Conservation (phyloP, 169 alveolate species). For the Toxoplasma gondii region DNA sequence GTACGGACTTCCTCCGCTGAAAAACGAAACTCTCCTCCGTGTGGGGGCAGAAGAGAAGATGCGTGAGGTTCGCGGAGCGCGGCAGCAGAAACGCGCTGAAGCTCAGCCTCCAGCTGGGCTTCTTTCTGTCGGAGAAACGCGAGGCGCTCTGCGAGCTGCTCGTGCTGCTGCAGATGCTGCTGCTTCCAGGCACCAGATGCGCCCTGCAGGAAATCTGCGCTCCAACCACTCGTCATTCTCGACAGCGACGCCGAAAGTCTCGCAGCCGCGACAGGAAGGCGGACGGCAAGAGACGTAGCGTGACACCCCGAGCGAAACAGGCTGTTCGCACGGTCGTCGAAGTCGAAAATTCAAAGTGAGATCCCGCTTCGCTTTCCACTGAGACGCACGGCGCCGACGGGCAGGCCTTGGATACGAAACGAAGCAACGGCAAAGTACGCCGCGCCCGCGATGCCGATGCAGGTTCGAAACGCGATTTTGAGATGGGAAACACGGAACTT, state of each 20-base stretch:
- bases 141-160: background rate
- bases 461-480: too few relatives aligned
- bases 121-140: background rate
- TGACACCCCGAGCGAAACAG: background rate
- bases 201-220: background rate
- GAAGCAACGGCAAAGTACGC: too few relatives aligned
- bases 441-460: too few relatives aligned
- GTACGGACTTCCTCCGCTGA: background rate
- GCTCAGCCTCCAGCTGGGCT: constrained; percentile 8
- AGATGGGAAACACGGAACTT: too few relatives aligned
- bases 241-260: background rate
- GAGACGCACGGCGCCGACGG: too few relatives aligned
- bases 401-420: too few relatives aligned
- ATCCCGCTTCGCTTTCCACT: too few relatives aligned
- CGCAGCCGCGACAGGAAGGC: background rate
- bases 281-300: background rate
- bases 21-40: background rate
- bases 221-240: constrained; percentile 14
- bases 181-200: constrained; percentile 6
- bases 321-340: too few relatives aligned
- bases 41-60: too few relatives aligned
- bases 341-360: too few relatives aligned
- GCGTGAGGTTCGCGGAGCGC: background rate
- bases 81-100: background rate
- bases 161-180: constrained; percentile 14